Evolutionary conservation across 2,329 filamentous ascomycete genomes (phyloP), one percentile per base, ranked within the genome.

Genomic region (Ceratocystis lukuohia): DNA sequence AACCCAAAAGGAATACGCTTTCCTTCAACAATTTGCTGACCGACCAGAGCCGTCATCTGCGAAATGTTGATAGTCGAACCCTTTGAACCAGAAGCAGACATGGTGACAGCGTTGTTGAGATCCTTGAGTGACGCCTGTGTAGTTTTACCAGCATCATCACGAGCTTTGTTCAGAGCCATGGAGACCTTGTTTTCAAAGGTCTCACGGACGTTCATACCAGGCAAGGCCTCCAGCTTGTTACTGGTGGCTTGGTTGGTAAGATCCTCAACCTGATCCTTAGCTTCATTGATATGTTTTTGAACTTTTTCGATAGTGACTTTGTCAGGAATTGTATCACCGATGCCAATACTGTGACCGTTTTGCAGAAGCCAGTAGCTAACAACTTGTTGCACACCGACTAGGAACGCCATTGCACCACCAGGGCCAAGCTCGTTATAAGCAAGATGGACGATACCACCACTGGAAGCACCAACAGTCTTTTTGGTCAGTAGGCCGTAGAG

Each of bases 61-160:
- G 95, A 96, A 72, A 99, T 97, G 76, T 99, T 99, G 81, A 99
- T 97, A 12, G 91, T 93, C 1, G 94, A 97, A 75, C 94, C 94
- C 80, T 99, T 99, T 71, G 95, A 99, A 73, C 94, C 94, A 68
- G 94, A 96, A 65, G 87, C 86, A 68, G 95, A 91, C 89, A 97
- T 99, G 73, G 91, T 90, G 65, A 96, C 91, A 63, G 93, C 93
- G 73, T 97, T 96, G 82, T 99, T 99, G 72, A 89, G 81, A 76
- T 96, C 91, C 78, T 96, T 96, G 75, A 99, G 79, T 80, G 89
- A 91, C 77, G 91, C 88, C 76, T 95, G 89, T 0, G 94, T 96
- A 63, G 87, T 88, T 25, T 88, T 93, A 86, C 94, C 94, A 73
- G 94, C 94, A 75, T 92, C 89, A 74, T 99, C 94, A 88, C 93